Evolutionary conservation across 2,329 filamentous ascomycete species (phyloP), one percentile per base, ranked within the genome.

Genomic region (Colletotrichum aenigma): DNA sequence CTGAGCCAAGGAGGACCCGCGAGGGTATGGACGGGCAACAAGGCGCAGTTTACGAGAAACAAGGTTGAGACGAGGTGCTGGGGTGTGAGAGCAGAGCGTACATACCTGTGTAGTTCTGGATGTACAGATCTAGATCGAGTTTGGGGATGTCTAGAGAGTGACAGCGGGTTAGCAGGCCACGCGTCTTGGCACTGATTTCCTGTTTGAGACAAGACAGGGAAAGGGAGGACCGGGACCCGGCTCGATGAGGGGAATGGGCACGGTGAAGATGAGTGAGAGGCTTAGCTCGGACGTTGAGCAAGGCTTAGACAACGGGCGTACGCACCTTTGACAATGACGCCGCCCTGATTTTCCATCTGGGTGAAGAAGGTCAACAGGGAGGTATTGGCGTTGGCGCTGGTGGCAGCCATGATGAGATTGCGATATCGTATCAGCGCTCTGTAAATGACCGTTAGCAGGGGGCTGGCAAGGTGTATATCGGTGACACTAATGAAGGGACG

Each of bases 111-210:
- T 98, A 99, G 82, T 98, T 98, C 78, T 93, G 90, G 66, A 98
- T 94, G 84, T 98, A 98, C 48, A 94, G 91, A 76, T 98, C 95
- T 56, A 99, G 90, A 81, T 98, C 97, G 79, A 98, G 93, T 82
- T 96, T 98, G 12, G 96, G 96, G 8, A 55, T 68, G 38, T 78
- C 77, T 72, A 65, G 68, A 58, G 61, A 56, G 76, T 70, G 66
- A 66, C 65, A 66, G 43, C 30, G 32, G 32, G 66, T 76, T 70
- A 76, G 71, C 71, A 71, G 68, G 68, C 68, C 68, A 74, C 73
- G 73, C 69, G 75, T 77, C 73, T 77, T 76, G 73, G 75, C 52
- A 65, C n/a, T 34, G 55, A 48, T 32, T 70, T 69, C 64, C 48
- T 66, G 43, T 73, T 65, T 26, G 48, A 68, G 73, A 69, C 43